Base-by-base conservation (phyloP, 352 stramenopile genomes). In the Globisporangium splendens region DNA sequence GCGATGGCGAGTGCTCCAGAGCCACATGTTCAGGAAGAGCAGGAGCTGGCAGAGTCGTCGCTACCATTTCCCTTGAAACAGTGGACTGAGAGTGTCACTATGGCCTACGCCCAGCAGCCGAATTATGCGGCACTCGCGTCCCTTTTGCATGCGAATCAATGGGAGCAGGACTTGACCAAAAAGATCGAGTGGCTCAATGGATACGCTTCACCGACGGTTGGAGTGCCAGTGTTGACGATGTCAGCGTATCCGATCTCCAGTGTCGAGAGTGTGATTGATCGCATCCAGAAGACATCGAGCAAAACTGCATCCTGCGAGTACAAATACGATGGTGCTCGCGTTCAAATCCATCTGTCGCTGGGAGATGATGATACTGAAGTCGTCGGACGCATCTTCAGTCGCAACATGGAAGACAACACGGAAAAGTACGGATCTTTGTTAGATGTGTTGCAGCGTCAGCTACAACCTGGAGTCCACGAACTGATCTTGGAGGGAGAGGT, bases 291-390 rank as follows among this genome's bases (percentile, higher is more conserved):
- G 50, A 72, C 67, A 24, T 48, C 54, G 8, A 52, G 52, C 22
- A 55, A 54, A 43, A 66, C 60, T 17, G 82, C 78, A 13, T 84
- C 83, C 6, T 91, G 81, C 50, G 84, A 94, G 51, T 92, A 75
- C 76, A 94, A 94, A 60, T 94, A 94, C 58, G 84, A 94, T 63
- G 84, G 84, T 20, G 84, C 82, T 2, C 80, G 84, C 17, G 79
- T 94, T 17, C 84, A 94, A 49, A 67, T 92, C 14, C 84, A 94
- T 56, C 56, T 88, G 41, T 61, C 65, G 12, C 12, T 72, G n/a
- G 24, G 10, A 3, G 21, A 46, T 0, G 28, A 35, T 35, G 28
- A 8, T 8, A 13, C 35, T 1, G 22, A 20, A 4, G 15, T 28
- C 3, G 52, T 73, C 14, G 38, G 70, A n/a, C 74, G 73, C 35